Evolutionary conservation across 495 filamentous ascomycete species (phyloP), one percentile per base, ranked within the genome.

Genomic region (Xylaria intraflava): DNA sequence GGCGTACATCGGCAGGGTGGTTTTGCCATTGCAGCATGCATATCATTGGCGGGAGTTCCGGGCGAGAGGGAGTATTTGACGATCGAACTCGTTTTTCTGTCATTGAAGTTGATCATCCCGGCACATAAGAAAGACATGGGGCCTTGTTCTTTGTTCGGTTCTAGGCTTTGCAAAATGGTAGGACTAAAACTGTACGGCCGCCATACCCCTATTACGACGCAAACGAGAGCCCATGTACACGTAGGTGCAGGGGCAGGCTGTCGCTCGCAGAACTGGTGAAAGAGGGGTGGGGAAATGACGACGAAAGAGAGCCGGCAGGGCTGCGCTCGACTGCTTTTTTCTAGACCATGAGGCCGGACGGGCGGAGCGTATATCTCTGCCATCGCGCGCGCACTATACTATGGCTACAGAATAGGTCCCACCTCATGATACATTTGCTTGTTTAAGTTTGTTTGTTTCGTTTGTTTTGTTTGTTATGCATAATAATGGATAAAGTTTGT

Each of bases 21-120:
- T 36, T 49, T 55, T 55, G 42, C n/a, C 35, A 43, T 51, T 55
- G 62, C 58, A 58, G 49, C 49, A 60, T 53, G 30, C 53, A 55
- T 58, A 62, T 60, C 63, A 65, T 65, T 61, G 60, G 58, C 53
- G 35, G 63, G 63, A 61, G 63, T 65, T 64, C 48, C 31, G 27
- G 63, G 62, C 52, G 57, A 53, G 51, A 47, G 33, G 44, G 50
- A 41, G 51, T 54, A 54, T 24, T 46, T 54, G 12, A 54, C 26
- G 51, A 53, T 53, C 31, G 43, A 54, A 26, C 43, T 54, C 31
- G 33, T 54, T 46, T n/a, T 54, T 47, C 33, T 46, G 42, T 41
- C 23, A 41, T 54, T 54, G 46, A 41, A 46, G 24, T 54, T 47
- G 51, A 43, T 41, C 42, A 40, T 47, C 51, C 41, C 33, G 51